Evolutionary conservation across 2,329 filamentous ascomycete species (phyloP).

Genomic region (Rhinocladiella similis): DNA sequence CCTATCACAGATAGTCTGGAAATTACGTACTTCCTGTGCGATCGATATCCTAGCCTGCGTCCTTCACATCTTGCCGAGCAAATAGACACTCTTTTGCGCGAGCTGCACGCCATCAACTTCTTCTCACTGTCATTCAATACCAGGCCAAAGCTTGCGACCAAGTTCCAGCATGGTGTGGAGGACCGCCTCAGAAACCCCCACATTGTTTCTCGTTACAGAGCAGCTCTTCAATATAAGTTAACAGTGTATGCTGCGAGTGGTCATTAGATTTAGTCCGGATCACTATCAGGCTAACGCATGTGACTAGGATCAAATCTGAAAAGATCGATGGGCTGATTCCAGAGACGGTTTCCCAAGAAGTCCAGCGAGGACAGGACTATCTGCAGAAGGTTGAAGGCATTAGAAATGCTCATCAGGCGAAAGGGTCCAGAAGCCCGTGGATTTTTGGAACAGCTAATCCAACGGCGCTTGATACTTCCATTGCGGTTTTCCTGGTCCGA

Average conservation of each 20-base stretch:
- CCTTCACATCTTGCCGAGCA: not conserved
- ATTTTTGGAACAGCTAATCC: no score
- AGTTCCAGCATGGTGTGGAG: constrained; percentile 3
- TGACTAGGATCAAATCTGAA: no score
- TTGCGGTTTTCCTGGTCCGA: no score
- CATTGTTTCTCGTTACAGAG: constrained; percentile 4
- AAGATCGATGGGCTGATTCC: no score
- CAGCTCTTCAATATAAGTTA: constrained; percentile 5
- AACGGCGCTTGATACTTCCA: no score
- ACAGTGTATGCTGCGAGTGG: not conserved
- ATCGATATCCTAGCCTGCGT: constrained; percentile 1
- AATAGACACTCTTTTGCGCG: not conserved
- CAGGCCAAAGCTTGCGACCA: constrained; percentile 3
- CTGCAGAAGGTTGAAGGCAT: no score
- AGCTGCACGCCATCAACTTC: constrained; percentile 12
- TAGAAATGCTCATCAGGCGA: no score
- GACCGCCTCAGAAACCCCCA: not conserved
- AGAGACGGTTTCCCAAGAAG: no score
- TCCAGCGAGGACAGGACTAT: no score
- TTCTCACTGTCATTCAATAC: constrained; percentile 11
- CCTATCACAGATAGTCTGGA: constrained; percentile 1
- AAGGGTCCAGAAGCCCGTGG: no score
- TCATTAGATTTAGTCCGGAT: no score
- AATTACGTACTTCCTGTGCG: not conserved
- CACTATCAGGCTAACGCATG: no score